phyloP scores from a whole-genome alignment of 1,284 basidiomycete genomes.

The Apiotrichum porosum region DNA sequence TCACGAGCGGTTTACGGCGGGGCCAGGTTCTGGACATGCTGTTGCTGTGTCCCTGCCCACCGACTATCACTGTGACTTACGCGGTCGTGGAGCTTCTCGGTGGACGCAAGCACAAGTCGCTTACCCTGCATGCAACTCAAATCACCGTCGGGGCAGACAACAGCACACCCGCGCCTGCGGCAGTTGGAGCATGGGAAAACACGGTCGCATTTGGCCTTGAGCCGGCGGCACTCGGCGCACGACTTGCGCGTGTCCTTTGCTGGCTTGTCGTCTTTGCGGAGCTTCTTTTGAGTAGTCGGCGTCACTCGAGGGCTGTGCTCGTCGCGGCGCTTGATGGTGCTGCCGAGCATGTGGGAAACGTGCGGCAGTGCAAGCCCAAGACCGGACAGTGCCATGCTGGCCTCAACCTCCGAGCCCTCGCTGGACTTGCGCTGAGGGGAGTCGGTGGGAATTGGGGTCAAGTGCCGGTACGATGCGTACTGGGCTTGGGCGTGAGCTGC shows the following conservation, averaged over 20 bases:
- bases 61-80: too few relatives aligned
- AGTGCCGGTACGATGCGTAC: too few relatives aligned
- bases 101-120: slow-evolving; percentile 41
- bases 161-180: slow-evolving; percentile 39
- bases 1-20: too few relatives aligned
- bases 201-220: slow-evolving; percentile 45
- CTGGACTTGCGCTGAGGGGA: too few relatives aligned
- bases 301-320: not conserved
- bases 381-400: slow-evolving; percentile 30
- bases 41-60: too few relatives aligned
- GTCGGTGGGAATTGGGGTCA: too few relatives aligned
- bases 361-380: slow-evolving; percentile 19
- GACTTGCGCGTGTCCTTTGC: slow-evolving; percentile 30
- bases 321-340: not conserved
- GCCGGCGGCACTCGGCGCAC: slow-evolving; percentile 40
- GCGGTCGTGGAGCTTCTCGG: slow-evolving; percentile 43
- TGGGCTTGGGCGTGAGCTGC: too few relatives aligned
- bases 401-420: slow-evolving; percentile 27
- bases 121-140: slow-evolving; percentile 47
- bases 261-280: slow-evolving; percentile 15
- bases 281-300: not conserved
- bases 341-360: too few relatives aligned
- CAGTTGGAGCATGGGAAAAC: slow-evolving; percentile 45
- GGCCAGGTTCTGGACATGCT: too few relatives aligned
- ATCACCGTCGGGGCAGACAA: slow-evolving; percentile 44